Conservation (phyloP, 1,139 yeast genomes). For the Saccharomyces hybrid region DNA sequence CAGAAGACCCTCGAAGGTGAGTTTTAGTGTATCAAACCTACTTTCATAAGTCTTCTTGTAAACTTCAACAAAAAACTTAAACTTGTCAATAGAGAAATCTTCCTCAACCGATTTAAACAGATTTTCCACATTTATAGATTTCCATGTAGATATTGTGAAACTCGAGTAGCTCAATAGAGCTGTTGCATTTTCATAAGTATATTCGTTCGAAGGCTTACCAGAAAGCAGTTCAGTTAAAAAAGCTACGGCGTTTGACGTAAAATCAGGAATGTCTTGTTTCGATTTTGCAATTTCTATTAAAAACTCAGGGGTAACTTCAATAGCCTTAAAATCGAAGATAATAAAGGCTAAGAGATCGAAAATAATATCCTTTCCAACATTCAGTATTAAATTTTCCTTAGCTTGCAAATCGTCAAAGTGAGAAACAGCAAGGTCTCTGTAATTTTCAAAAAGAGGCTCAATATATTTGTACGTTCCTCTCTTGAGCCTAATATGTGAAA, state of each 20-base stretch:
- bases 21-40: constrained; percentile 3
- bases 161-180: constrained; percentile 10
- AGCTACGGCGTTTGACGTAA: not conserved
- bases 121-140: constrained; percentile 14
- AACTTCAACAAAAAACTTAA: constrained; percentile 28
- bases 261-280: not conserved
- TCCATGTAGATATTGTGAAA: constrained; percentile 13
- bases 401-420: constrained; percentile 9
- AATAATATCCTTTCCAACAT: constrained; percentile 7
- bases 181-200: not conserved
- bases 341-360: constrained; percentile 13
- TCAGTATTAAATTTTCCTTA: not conserved
- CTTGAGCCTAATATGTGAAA: constrained; percentile 16
- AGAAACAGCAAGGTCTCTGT: constrained; percentile 16
- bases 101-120: constrained; percentile 15
- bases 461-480: constrained; percentile 15
- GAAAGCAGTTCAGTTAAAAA: not conserved
- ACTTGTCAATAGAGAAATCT: constrained; percentile 22
- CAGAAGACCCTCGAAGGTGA: constrained; percentile 9
- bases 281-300: constrained; percentile 29
- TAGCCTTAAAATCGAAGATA: constrained; percentile 15
- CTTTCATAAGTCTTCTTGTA: constrained; percentile 18
- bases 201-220: not conserved
- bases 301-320: constrained; percentile 16
- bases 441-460: constrained; percentile 12